Conservation (phyloP, 495 filamentous ascomycete genomes). For the Penicillium maclennaniae region DNA sequence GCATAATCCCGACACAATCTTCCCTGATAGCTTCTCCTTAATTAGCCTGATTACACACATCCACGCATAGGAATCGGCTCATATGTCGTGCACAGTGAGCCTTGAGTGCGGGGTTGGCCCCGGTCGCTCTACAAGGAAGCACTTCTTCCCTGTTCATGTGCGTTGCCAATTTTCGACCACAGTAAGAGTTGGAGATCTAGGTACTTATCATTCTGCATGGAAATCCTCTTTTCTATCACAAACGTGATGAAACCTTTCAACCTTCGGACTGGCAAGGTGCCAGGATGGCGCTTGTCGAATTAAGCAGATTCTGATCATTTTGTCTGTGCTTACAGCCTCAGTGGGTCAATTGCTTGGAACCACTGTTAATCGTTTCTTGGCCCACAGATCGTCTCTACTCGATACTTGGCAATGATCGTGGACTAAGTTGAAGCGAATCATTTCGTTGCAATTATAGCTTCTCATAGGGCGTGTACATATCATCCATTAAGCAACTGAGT, state of each 20-base stretch:
- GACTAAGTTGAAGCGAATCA: background rate
- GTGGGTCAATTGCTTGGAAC: background rate
- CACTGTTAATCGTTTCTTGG: background rate
- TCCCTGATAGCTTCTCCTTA: background rate
- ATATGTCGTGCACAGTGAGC: background rate
- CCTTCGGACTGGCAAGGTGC: constrained; percentile 8
- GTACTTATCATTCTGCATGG: background rate
- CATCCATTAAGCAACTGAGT: background rate
- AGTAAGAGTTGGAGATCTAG: background rate
- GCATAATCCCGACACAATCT: background rate
- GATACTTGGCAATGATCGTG: background rate
- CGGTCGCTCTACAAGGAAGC: background rate
- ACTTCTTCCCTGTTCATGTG: background rate
- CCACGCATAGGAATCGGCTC: background rate
- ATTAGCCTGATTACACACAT: background rate
- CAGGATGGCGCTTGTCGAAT: constrained; percentile 10
- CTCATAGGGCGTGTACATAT: background rate
- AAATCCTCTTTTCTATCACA: background rate
- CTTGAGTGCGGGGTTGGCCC: background rate
- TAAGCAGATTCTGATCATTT: constrained; percentile 22
- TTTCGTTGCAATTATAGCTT: background rate
- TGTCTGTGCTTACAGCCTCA: background rate
- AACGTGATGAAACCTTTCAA: constrained; percentile 21
- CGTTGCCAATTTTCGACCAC: background rate
- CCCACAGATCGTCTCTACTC: background rate